Percentiles rank a stretch among this genome's conserved stretches.
Conservation (phyloP, 176 grass and related monocot species). For the Paspalum vaginatum region DNA sequence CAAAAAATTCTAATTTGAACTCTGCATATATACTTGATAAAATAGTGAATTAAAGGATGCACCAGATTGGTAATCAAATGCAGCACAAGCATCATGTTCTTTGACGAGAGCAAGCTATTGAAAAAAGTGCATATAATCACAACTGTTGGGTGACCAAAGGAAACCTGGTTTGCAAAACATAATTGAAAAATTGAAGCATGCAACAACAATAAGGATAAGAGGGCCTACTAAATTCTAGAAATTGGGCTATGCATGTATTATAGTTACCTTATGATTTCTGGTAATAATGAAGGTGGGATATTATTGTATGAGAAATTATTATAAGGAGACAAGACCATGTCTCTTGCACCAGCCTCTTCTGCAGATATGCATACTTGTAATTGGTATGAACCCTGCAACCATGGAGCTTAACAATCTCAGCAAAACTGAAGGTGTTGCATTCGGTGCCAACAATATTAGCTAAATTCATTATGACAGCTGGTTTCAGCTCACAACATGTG, state of each 20-base stretch:
- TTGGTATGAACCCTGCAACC: constrained; percentile 76
- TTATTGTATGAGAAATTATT: constrained; percentile 77
- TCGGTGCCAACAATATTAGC: not conserved
- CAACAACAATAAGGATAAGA: constrained; percentile 21
- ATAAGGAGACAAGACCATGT: constrained; percentile 72
- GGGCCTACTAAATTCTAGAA: constrained; percentile 26
- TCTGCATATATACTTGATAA: constrained; percentile 23
- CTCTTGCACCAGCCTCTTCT: constrained; percentile 81
- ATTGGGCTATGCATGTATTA: not conserved
- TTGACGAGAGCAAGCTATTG: not conserved
- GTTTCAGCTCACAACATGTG: not conserved
- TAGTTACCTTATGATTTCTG: constrained; percentile 75
- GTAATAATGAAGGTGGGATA: constrained; percentile 77
- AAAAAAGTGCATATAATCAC: not conserved
- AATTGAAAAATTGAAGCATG: not conserved
- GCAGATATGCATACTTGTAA: constrained; percentile 78
- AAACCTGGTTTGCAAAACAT: not conserved
- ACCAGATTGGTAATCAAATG: not conserved
- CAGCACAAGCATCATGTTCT: not conserved
- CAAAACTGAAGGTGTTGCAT: constrained; percentile 27
- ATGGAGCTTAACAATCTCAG: constrained; percentile 42
- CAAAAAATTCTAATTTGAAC: not conserved
- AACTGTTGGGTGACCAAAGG: constrained; percentile 8
- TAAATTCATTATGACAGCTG: not conserved
- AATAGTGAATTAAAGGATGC: constrained; percentile 1